Conservation (phyloP, 441 rosid species). For the Breynia disticha region DNA sequence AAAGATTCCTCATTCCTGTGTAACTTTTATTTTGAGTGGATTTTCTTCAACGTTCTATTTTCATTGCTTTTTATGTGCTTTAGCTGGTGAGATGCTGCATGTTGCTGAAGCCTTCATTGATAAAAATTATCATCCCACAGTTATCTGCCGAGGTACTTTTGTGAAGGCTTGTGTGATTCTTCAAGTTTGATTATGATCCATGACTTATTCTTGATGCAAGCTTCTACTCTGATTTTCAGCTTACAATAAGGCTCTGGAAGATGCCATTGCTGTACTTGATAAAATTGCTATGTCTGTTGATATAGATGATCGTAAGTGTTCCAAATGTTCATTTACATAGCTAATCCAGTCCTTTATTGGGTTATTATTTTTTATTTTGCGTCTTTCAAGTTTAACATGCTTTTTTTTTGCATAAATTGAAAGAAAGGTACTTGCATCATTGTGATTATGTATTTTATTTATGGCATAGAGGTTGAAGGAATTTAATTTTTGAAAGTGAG, state of each 20-base stretch:
- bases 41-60: no score
- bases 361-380: neutral
- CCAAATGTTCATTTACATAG: neutral
- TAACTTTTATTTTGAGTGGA: no score
- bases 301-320: slow-evolving; percentile 63
- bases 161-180: neutral
- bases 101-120: slow-evolving; percentile 89
- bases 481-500: no score
- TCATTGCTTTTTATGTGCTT: slow-evolving; percentile 4
- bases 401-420: neutral
- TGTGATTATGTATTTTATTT: no score
- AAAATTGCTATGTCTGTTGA: slow-evolving; percentile 82
- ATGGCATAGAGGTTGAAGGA: no score
- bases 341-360: neutral
- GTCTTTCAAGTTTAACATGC: neutral
- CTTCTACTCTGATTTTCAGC: slow-evolving; percentile 39
- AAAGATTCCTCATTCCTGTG: no score
- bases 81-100: slow-evolving; percentile 97
- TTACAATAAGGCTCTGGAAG: slow-evolving; percentile 83
- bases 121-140: slow-evolving; percentile 88
- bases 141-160: slow-evolving; percentile 68
- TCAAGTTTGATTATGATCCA: slow-evolving; percentile 2
- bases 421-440: no score
- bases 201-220: slow-evolving; percentile 5
- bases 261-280: slow-evolving; percentile 81